These are phyloP conservation scores for Furcasterigmium sp. DNA, from an alignment of 2,329 filamentous ascomycete species.

Conservation along the genomic window DNA sequence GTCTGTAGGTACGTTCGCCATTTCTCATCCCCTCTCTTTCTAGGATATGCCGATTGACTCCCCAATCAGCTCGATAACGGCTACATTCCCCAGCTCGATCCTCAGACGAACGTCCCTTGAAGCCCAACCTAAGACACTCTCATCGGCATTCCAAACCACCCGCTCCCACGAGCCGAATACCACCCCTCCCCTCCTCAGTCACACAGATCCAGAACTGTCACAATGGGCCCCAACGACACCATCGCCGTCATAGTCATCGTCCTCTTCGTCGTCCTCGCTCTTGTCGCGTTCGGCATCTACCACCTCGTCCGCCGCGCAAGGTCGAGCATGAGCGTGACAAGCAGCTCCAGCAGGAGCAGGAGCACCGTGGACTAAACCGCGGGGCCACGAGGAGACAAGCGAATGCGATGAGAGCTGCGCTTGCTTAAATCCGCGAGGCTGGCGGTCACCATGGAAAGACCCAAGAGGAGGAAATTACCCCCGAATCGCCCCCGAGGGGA, in stretches of 20 bases:
- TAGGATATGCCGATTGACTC: no score
- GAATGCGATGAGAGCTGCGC: no score
- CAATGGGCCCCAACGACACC: constrained; percentile 61
- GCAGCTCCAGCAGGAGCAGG: constrained; percentile 20
- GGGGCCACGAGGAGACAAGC: no score
- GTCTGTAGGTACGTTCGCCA: no score
- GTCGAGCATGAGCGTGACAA: constrained; percentile 33
- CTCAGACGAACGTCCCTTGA: no score
- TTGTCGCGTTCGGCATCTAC: constrained; percentile 60
- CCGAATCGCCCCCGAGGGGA: no score
- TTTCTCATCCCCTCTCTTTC: no score
- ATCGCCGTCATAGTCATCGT: constrained; percentile 66
- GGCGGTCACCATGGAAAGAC: no score
- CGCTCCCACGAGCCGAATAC: constrained; percentile 2
- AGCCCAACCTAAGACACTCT: neutral
- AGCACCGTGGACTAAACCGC: constrained; percentile 16
- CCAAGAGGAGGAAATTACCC: no score
- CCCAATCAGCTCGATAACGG: neutral
- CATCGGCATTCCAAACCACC: neutral
- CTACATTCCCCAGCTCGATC: neutral
- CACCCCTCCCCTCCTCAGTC: neutral
- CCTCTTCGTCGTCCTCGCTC: constrained; percentile 57
- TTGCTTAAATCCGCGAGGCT: no score
- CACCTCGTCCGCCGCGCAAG: constrained; percentile 50
- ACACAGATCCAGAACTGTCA: constrained; percentile 23